Evolutionary conservation across 1,284 basidiomycete genomes (phyloP).

Genomic region (Fomitiporia mediterranea): DNA sequence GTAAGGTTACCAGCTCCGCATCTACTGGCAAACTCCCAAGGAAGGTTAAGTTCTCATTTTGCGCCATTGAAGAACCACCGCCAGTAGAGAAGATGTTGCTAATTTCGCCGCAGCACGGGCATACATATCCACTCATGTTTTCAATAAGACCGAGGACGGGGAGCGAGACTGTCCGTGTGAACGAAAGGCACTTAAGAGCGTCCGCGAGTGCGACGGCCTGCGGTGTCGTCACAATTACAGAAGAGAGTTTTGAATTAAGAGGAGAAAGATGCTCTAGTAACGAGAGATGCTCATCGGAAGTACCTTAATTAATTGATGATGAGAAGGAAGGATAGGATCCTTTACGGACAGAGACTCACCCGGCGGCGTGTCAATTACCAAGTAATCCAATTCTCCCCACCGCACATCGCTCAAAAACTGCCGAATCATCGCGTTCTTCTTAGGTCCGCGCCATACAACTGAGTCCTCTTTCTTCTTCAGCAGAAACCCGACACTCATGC

Average conservation of each 20-base stretch:
- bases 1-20: constrained; percentile 81
- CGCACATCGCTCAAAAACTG: constrained; percentile 96
- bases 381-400: constrained; percentile 95
- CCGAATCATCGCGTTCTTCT: constrained; percentile 99
- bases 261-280: constrained; percentile 92
- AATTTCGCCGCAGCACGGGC: constrained; percentile 91
- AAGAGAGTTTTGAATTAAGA: constrained; percentile 71
- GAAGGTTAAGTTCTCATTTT: constrained; percentile 69
- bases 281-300: constrained; percentile 97
- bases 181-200: constrained; percentile 93
- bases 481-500: constrained; percentile 97
- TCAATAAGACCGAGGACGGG: constrained; percentile 95
- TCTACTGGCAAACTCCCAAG: constrained; percentile 93
- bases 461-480: constrained; percentile 87
- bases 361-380: constrained; percentile 96
- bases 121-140: constrained; percentile 99
- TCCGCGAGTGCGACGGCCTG: constrained; percentile 96
- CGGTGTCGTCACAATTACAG: constrained; percentile 94
- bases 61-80: constrained; percentile 86
- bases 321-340: background rate
- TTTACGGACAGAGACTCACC: constrained; percentile 43
- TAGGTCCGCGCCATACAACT: constrained; percentile 97
- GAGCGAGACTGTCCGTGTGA: constrained; percentile 82
- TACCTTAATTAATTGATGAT: constrained; percentile 57
- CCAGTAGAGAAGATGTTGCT: constrained; percentile 95